These are phyloP conservation scores for Diutina siamensis DNA, from an alignment of 1,139 yeast species.

Conservation along the genomic window DNA sequence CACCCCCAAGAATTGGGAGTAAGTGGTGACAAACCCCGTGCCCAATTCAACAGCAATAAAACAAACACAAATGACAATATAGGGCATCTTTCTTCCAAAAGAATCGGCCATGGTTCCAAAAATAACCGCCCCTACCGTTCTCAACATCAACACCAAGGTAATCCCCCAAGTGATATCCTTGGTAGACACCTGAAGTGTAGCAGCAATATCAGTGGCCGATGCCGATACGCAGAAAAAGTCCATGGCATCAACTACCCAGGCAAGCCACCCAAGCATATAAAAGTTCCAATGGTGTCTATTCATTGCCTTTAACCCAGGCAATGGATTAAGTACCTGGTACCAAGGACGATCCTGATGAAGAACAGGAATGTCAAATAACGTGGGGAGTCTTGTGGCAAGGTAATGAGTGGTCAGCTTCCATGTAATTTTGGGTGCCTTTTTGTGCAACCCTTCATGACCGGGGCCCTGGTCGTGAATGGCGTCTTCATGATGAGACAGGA, in stretches of 20 bases:
- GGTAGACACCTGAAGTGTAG: constrained; percentile 34
- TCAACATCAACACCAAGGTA: constrained; percentile 65
- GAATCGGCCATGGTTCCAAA: constrained; percentile 60
- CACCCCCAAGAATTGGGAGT: constrained; percentile 54
- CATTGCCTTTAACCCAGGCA: constrained; percentile 38
- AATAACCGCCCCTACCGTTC: constrained; percentile 67
- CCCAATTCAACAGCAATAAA: constrained; percentile 57
- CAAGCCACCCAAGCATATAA: constrained; percentile 50
- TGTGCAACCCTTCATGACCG: constrained; percentile 1
- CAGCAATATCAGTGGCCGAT: constrained; percentile 45
- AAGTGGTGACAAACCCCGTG: constrained; percentile 59
- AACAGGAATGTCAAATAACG: not conserved
- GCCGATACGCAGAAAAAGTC: constrained; percentile 66
- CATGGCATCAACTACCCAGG: constrained; percentile 75
- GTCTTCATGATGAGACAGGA: too few relatives aligned
- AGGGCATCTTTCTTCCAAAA: constrained; percentile 67
- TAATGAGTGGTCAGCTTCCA: not conserved
- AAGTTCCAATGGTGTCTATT: constrained; percentile 47
- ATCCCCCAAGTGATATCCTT: constrained; percentile 68
- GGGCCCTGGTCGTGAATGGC: too few relatives aligned
- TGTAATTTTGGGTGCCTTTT: not conserved
- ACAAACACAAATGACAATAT: constrained; percentile 38
- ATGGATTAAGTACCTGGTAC: constrained; percentile 29
- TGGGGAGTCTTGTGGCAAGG: not conserved
- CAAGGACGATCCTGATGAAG: not conserved